Evolutionary conservation across 1,284 basidiomycete species (phyloP).

Genomic region (Wallemia hederae): DNA sequence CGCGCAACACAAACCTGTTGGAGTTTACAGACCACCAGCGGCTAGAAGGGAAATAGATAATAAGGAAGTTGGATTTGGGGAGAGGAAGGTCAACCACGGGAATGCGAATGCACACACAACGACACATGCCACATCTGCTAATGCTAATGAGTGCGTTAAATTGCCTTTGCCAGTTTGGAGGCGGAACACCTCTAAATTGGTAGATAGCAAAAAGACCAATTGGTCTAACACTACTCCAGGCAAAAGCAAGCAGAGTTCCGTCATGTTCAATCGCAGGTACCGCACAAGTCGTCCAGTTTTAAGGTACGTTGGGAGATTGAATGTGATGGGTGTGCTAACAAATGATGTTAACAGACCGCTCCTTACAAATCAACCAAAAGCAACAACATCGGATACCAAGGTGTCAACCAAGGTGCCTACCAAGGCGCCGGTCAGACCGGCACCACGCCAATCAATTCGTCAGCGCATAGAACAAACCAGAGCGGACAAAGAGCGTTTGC

Average conservation of each 20-base stretch:
- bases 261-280: background rate
- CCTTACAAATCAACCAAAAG: background rate
- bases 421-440: background rate
- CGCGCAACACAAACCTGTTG: background rate
- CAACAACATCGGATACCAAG: background rate
- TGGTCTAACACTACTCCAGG: background rate
- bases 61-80: background rate
- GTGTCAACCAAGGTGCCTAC: background rate
- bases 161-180: background rate
- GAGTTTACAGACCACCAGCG: background rate
- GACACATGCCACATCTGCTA: too few relatives aligned
- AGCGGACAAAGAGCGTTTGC: background rate
- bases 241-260: background rate
- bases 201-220: background rate
- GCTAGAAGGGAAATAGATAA: background rate
- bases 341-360: background rate
- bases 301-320: background rate
- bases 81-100: background rate
- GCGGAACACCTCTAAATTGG: background rate
- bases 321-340: too few relatives aligned
- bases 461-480: background rate
- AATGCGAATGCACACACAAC: background rate
- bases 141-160: background rate
- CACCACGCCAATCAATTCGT: background rate
- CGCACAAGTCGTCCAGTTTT: background rate